Evolutionary conservation across 345 rosid species (phyloP).

Genomic region (Microcos paniculata): DNA sequence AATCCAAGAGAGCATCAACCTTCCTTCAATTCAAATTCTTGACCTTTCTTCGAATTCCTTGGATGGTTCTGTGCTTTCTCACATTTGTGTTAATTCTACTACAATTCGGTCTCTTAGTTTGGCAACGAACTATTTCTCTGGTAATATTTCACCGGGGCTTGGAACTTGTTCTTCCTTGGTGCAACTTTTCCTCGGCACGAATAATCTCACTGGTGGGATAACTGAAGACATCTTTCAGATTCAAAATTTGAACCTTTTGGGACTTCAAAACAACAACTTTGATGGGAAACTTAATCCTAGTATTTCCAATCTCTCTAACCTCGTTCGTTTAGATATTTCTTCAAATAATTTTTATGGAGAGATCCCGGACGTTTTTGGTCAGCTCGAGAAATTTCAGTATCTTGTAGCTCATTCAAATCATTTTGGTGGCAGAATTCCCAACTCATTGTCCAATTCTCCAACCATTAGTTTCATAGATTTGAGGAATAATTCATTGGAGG

Average conservation of each 20-base stretch:
- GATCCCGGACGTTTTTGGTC: slow-evolving; percentile 13
- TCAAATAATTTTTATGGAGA: slow-evolving; percentile 6
- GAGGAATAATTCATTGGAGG: slow-evolving; percentile 5
- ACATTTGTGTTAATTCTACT: slow-evolving; percentile 14
- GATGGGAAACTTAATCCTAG: background rate
- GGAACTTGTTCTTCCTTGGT: slow-evolving; percentile 18
- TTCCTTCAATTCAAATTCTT: slow-evolving; percentile 7
- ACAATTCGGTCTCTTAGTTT: slow-evolving; percentile 11
- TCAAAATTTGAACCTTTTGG: background rate
- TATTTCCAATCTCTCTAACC: slow-evolving; percentile 1
- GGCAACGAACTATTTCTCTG: slow-evolving; percentile 18
- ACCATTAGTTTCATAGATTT: background rate
- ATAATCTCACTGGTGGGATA: background rate
- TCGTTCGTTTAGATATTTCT: slow-evolving; percentile 1
- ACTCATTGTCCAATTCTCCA: slow-evolving; percentile 9
- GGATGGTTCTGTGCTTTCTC: background rate
- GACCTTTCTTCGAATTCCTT: slow-evolving; percentile 19
- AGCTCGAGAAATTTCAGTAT: slow-evolving; percentile 2
- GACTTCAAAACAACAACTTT: slow-evolving; percentile 2
- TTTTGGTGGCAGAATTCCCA: slow-evolving; percentile 5
- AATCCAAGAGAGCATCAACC: background rate
- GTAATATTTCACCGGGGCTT: background rate
- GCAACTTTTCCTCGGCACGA: background rate
- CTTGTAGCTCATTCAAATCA: slow-evolving; percentile 1
- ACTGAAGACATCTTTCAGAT: slow-evolving; percentile 12